These are phyloP conservation scores for Daedaleopsis nitida DNA, from an alignment of 768 basidiomycete species.

Conservation along the genomic window DNA sequence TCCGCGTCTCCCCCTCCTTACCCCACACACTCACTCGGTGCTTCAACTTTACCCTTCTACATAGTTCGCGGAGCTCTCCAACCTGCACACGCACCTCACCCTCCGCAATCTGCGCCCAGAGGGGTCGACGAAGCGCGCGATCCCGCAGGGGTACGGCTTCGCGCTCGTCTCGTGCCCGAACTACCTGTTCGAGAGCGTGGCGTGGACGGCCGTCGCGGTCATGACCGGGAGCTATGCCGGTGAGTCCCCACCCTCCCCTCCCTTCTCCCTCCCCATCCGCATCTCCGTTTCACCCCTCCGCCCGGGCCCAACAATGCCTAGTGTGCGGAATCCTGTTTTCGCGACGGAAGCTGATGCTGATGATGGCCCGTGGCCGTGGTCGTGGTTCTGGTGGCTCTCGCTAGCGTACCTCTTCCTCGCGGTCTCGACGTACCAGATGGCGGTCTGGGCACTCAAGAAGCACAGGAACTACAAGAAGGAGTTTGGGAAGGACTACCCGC, in stretches of 20 bases:
- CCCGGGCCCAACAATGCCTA: too few relatives aligned
- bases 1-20: neutral
- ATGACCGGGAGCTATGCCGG: slow-evolving; percentile 82
- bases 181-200: slow-evolving; percentile 88
- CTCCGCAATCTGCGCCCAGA: slow-evolving; percentile 82
- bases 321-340: too few relatives aligned
- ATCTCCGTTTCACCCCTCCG: neutral
- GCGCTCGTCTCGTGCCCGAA: slow-evolving; percentile 86
- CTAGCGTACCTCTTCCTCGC: slow-evolving; percentile 66
- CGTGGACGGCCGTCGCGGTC: slow-evolving; percentile 67
- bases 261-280: neutral
- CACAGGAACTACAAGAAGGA: slow-evolving; percentile 90
- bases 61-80: slow-evolving; percentile 85
- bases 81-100: slow-evolving; percentile 79
- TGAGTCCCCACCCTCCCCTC: slow-evolving; percentile 38
- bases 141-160: slow-evolving; percentile 94
- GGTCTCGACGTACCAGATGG: slow-evolving; percentile 70
- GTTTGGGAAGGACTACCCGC: slow-evolving; percentile 85
- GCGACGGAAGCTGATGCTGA: too few relatives aligned
- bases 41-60: neutral
- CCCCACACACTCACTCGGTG: neutral
- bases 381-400: neutral
- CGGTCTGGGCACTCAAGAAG: slow-evolving; percentile 88
- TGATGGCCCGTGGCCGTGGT: too few relatives aligned
- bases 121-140: slow-evolving; percentile 76